These are phyloP conservation scores for Alternaria triticina DNA, from an alignment of 2,329 filamentous ascomycete genomes.

Conservation along the genomic window DNA sequence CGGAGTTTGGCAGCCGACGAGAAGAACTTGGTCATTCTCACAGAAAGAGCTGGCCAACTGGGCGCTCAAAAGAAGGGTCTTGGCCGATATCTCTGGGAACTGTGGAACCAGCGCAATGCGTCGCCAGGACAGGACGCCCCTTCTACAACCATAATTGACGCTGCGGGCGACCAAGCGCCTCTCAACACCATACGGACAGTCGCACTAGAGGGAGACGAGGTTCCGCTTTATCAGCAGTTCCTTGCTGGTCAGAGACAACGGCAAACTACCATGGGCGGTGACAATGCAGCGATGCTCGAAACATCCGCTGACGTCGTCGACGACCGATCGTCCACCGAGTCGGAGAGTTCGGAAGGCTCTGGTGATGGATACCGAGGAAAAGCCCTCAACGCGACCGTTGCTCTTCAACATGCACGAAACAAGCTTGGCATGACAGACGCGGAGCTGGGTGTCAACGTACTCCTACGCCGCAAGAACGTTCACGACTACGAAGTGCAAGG, in stretches of 20 bases:
- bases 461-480: conserved; percentile 87
- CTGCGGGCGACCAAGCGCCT: conserved; percentile 58
- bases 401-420: conserved; percentile 76
- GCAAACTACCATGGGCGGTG: conserved; percentile 77
- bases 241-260: conserved; percentile 86
- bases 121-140: conserved; percentile 31
- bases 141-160: conserved; percentile 66
- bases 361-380: conserved; percentile 79
- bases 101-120: conserved; percentile 44
- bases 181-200: conserved; percentile 57
- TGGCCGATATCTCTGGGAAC: conserved; percentile 76
- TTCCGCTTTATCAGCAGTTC: conserved; percentile 87
- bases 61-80: conserved; percentile 52
- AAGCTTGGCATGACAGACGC: conserved; percentile 87
- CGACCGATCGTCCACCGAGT: conserved; percentile 85
- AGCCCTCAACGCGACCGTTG: conserved; percentile 85
- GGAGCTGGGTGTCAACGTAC: conserved; percentile 88
- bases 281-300: conserved; percentile 69
- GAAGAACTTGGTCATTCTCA: conserved; percentile 85
- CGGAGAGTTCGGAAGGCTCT: conserved; percentile 84
- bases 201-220: conserved; percentile 75
- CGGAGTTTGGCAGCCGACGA: conserved; percentile 75
- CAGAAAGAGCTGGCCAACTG: conserved; percentile 68
- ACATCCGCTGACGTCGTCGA: conserved; percentile 76
- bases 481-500: conserved; percentile 91